Conservation (phyloP, 1,284 basidiomycete species). For the Mixia osmundae region DNA sequence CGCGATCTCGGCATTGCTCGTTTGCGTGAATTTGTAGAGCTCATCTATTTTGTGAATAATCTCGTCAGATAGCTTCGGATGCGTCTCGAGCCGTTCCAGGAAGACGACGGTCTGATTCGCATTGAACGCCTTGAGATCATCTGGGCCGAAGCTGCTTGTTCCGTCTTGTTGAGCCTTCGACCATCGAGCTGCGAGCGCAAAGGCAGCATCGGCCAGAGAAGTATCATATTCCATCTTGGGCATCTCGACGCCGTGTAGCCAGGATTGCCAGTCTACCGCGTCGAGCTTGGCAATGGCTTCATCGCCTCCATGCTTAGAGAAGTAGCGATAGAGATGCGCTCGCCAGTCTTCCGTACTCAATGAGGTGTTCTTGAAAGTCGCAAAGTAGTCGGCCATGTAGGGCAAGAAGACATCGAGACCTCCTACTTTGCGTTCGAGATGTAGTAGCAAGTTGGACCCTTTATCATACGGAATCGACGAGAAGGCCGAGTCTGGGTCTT, state of each 20-base stretch:
- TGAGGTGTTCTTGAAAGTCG: slow-evolving; percentile 50
- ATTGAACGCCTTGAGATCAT: slow-evolving; percentile 36
- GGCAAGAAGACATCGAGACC: slow-evolving; percentile 42
- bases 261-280: slow-evolving; percentile 41
- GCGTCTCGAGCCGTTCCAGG: slow-evolving; percentile 39
- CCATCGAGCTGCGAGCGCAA: slow-evolving; percentile 51
- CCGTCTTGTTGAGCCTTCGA: slow-evolving; percentile 35
- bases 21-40: slow-evolving; percentile 32
- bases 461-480: slow-evolving; percentile 12
- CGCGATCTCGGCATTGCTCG: slow-evolving; percentile 45
- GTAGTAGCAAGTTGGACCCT: slow-evolving; percentile 42
- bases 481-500: slow-evolving; percentile 31
- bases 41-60: slow-evolving; percentile 34
- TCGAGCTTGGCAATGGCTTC: slow-evolving; percentile 49
- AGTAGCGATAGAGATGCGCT: slow-evolving; percentile 59
- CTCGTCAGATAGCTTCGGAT: slow-evolving; percentile 30
- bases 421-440: slow-evolving; percentile 49
- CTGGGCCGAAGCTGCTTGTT: slow-evolving; percentile 29
- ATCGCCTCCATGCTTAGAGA: slow-evolving; percentile 29
- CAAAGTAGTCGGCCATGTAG: slow-evolving; percentile 57
- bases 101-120: slow-evolving; percentile 47
- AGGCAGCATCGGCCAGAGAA: slow-evolving; percentile 39
- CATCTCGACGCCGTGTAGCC: slow-evolving; percentile 60
- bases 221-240: slow-evolving; percentile 57
- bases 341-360: slow-evolving; percentile 80